Conservation (phyloP, 2,329 filamentous ascomycete species). For the Hawksworthiomyces lignivorus region DNA sequence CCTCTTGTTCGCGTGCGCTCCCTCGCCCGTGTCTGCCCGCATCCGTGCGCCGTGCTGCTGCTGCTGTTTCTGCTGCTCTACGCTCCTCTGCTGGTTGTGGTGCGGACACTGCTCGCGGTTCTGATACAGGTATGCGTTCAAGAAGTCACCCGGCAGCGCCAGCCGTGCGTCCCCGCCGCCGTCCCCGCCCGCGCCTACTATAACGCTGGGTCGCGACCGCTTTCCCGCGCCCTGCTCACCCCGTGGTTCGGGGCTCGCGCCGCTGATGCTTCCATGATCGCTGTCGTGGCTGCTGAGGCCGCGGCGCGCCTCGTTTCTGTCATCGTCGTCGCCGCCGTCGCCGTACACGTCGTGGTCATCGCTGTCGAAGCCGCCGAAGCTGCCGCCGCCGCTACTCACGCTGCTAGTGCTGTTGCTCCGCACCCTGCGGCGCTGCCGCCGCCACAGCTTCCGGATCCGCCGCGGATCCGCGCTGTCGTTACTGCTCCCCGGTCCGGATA, state of each 20-base stretch:
- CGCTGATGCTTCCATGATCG: conserved; percentile 7
- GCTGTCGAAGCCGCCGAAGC: conserved; percentile 9
- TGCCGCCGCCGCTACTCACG: conserved; percentile 5
- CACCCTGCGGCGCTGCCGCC: not conserved
- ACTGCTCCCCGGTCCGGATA: conserved; percentile 1
- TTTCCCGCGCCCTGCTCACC: not conserved
- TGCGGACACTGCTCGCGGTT: conserved; percentile 18
- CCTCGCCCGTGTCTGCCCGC: too few relatives aligned
- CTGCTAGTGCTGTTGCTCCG: conserved; percentile 8
- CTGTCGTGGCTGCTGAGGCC: not conserved
- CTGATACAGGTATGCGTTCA: too few relatives aligned
- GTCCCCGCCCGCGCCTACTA: not conserved
- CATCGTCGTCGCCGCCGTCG: not conserved
- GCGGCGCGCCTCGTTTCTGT: not conserved
- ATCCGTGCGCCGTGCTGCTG: too few relatives aligned
- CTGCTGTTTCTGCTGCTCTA: not conserved
- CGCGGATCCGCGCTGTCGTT: conserved; percentile 7
- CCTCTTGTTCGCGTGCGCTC: not conserved
- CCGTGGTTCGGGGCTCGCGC: conserved; percentile 5
- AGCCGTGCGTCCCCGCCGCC: not conserved
- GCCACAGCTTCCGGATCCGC: conserved; percentile 13
- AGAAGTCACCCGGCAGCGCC: conserved; percentile 10
- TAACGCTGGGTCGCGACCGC: not conserved
- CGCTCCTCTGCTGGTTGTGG: conserved; percentile 10
- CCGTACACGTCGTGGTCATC: conserved; percentile 11